A percentile compares a stretch with the other conserved stretches of the same genome.
phyloP scores from a whole-genome alignment of 2,329 filamentous ascomycete genomes.

The Pseudogymnoascus sp. region DNA sequence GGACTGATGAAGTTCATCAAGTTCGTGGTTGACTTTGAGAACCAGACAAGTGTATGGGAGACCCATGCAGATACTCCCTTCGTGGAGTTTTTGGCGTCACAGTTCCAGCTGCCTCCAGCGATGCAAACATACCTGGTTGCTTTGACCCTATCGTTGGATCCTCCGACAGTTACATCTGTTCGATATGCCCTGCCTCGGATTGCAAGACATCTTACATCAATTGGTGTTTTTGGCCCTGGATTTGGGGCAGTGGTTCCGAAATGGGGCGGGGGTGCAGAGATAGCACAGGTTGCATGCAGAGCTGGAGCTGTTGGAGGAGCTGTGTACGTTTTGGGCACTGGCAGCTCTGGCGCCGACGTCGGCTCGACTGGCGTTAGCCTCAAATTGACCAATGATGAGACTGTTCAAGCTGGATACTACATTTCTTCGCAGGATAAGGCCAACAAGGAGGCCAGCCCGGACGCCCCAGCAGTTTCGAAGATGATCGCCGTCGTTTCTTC shows the following conservation, averaged over 20 bases:
- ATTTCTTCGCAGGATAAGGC: slow-evolving; percentile 19
- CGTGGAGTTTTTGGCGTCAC: slow-evolving; percentile 48
- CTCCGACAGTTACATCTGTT: slow-evolving; percentile 48
- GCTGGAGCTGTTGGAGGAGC: slow-evolving; percentile 86
- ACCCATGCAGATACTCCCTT: slow-evolving; percentile 48
- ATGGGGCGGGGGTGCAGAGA: slow-evolving; percentile 84
- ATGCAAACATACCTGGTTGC: slow-evolving; percentile 61
- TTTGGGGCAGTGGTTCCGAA: slow-evolving; percentile 88
- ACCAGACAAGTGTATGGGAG: slow-evolving; percentile 52
- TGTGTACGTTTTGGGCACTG: slow-evolving; percentile 77
- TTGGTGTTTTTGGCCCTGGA: slow-evolving; percentile 79
- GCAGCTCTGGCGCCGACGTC: slow-evolving; percentile 40
- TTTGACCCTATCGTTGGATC: slow-evolving; percentile 65
- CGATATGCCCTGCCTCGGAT: slow-evolving; percentile 64
- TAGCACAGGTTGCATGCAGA: slow-evolving; percentile 85
- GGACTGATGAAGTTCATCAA: slow-evolving; percentile 89
- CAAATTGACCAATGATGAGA: slow-evolving; percentile 49
- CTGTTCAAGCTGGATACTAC: slow-evolving; percentile 45
- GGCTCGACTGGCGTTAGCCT: slow-evolving; percentile 34
- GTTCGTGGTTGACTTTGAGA: slow-evolving; percentile 69
- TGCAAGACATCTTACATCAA: slow-evolving; percentile 73
- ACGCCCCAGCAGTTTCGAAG: slow-evolving; percentile 41
- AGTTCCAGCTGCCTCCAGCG: slow-evolving; percentile 61
- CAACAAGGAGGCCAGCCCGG: not conserved
- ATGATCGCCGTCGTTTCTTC: slow-evolving; percentile 65